Base-by-base conservation (phyloP, 2,329 filamentous ascomycete genomes). In the Cryphonectria nitschkei region DNA sequence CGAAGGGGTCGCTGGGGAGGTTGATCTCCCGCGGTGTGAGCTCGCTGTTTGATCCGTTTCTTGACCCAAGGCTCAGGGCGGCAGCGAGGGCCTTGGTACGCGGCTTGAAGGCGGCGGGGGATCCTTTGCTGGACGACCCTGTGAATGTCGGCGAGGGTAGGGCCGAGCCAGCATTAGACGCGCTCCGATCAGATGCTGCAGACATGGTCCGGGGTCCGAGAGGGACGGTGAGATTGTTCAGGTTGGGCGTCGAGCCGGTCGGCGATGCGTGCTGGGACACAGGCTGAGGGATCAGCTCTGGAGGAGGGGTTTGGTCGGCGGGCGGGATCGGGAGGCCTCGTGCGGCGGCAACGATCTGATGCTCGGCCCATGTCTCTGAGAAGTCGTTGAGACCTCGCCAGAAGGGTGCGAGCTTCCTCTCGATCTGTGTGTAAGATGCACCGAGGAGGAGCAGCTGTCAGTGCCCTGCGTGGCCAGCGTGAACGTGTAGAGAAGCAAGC, bases 381-480 rank as follows among this genome's bases (percentile, higher is more conserved):
- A 96, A 94, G 80, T 98, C 95, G 74, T 97, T 92, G 4, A 99
- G 84, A 6, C 96, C 96, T 78, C 92, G 91, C 94, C 95, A 99
- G 80, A 99, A 99, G 0, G 96, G 96, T 58, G 96, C 96, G 73
- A 99, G 82, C 73, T 92, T 91, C 75, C 96, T 89, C 81, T 99
- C 96, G 79, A 99, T 94, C 95, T 98, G 67, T 34, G 37, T 11
- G 37, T 11, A 39, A 65, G 16, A 19, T 19, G 6, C 63, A 50
- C 26, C 26, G 39, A 5, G 13, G 13, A 5, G 13, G 13, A 5
- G 60, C 37, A 50, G 2, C 19, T 50, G 68, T 71, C 63, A 68
- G 66, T 46, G 63, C 54, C 19, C 14, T 3, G 9, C 32, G 56
- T 29, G 26, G 5, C n/a, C n/a, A n/a, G 13, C 11, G 37, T 11